phyloP scores from a whole-genome alignment of 345 rosid species.

The Cochlearia excelsa region DNA sequence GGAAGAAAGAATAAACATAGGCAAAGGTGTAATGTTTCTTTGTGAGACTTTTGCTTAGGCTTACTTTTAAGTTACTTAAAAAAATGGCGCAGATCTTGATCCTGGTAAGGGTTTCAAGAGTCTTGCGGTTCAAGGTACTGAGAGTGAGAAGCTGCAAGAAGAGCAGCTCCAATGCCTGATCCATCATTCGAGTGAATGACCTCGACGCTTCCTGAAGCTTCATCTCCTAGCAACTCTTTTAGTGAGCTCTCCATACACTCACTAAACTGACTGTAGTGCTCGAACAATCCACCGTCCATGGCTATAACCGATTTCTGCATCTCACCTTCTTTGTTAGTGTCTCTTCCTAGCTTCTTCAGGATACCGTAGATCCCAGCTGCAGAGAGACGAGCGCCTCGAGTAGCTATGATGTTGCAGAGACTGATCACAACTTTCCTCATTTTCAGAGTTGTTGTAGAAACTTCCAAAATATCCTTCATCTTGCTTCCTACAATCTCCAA shows the following conservation, averaged over 20 bases:
- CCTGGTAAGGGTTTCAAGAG: constrained; percentile 10
- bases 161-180: constrained; percentile 77
- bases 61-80: background rate
- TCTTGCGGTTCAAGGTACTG: constrained; percentile 38
- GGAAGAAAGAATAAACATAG: background rate
- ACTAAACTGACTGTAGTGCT: constrained; percentile 61
- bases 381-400: constrained; percentile 69
- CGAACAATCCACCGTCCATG: constrained; percentile 77
- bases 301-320: constrained; percentile 60
- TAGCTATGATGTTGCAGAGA: constrained; percentile 67
- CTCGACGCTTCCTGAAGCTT: constrained; percentile 45
- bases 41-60: background rate
- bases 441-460: constrained; percentile 49
- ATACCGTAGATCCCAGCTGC: constrained; percentile 77
- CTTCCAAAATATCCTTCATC: constrained; percentile 63
- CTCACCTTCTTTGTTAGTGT: constrained; percentile 50
- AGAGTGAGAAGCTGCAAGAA: constrained; percentile 76
- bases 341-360: constrained; percentile 75
- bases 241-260: constrained; percentile 59
- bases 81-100: background rate
- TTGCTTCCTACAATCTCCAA: constrained; percentile 61
- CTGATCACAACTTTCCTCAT: constrained; percentile 56
- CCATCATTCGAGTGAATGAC: constrained; percentile 65
- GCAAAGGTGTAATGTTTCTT: background rate
- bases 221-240: constrained; percentile 62